Evolutionary conservation across 305 asterid genomes (phyloP), one percentile per base, ranked within the genome.

Genomic region (Solanum hybrid): DNA sequence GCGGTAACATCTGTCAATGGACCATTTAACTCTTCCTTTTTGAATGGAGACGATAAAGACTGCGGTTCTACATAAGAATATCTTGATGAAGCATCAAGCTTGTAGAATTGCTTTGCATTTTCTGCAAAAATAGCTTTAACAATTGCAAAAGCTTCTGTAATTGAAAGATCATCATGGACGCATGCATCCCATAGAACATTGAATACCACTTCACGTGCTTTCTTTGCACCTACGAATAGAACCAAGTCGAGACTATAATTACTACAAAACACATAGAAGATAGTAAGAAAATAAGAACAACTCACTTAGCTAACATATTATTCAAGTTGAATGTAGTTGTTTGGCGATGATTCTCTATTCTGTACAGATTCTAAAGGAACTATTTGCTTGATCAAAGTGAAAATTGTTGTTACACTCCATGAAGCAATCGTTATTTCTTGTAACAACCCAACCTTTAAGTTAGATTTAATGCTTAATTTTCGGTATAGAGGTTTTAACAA

Each of bases 151-250:
- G 42, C 42, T 37, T 37, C 42, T 37, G 42, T 37, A 37, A 37
- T 37, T 37, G 42, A 37, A 37, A 37, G 0, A 37, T 37, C 42
- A 37, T 37, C 42, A 37, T 37, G 42, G 42, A 37, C 42, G 12
- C 42, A 37, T 37, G 42, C 42, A 37, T 37, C 42, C 42, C 94
- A 95, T 90, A 97, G 92, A 29, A 29, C 31, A 29, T 29, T 29
- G 31, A 29, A 29, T 37, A 96, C 91, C 86, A 96, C 89, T 93
- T 96, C 98, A 9, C 98, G 98, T 64, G 98, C 98, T 92, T 95
- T 96, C 91, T 93, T 96, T 85, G 98, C 95, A 89, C 98, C 99
- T 96, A 91, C 88, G 73, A 6, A 89, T 78, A 87, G 66, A 91
- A 72, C 73, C 17, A 37, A 88, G 87, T 66, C 87, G 87, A 86